Evolutionary conservation across 2,329 filamentous ascomycete species (phyloP), one percentile per base, ranked within the genome.

Genomic region (Xylogone sp.): DNA sequence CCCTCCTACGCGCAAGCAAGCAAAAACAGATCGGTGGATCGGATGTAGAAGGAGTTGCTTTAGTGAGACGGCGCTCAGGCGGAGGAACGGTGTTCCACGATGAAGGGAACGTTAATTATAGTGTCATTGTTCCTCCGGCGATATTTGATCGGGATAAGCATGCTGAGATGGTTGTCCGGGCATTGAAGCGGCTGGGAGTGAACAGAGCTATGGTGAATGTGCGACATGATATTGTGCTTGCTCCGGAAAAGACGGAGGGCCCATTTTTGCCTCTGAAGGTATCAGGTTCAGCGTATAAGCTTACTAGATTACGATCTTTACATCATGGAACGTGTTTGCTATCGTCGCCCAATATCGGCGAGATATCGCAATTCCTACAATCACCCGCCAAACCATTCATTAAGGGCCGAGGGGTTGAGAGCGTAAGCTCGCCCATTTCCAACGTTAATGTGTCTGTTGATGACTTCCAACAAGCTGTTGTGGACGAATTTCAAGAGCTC

Each of bases 21-120:
- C 34, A 16, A 16, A 39, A 47, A 51, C 48, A 56, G 59, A 48
- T 59, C 59, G 54, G 42, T 44, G 61, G 54, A 56, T 56, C 53
- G 16, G n/a, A 18, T 4, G 12, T 16, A 13, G 34, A 39, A 6
- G 8, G 66, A 46, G 69, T 82, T 34, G 61, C 77, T 52, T 82
- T 96, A 12, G 89, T 99, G 4, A 84, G 94, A 12, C 82, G 94
- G 18, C 83, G 93, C 47, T 92, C 87, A 20, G 94, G 94, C 22
- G 94, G 94, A 46, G 94, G 94, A 44, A 84, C 94, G 2, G 94
- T 99, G 48, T 97, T 96, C 66, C 94, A 99, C 69, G 94, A 97
- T 68, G 71, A 77, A 42, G 93, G 93, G 50, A 99, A 99, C 67
- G 81, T 96, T 59, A 99, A 99, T 70, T 99, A 92, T 77, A 88